Conservation (phyloP, 305 asterid genomes). For the Fraxinus ornus region DNA sequence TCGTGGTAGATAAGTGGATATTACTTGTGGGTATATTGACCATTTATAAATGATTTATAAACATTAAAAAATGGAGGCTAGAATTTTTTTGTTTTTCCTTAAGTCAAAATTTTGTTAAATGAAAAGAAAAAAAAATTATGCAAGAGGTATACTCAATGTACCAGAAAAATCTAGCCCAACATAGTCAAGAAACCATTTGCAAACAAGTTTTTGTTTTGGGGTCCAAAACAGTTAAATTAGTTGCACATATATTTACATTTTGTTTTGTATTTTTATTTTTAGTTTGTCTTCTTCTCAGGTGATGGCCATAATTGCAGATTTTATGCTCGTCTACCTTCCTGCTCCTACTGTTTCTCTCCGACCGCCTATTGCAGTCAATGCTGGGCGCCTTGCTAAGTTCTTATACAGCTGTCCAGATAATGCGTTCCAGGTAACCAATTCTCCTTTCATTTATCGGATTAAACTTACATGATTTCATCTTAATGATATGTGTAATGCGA, state of each 20-base stretch:
- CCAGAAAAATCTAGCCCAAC: not conserved
- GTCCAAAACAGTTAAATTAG: not conserved
- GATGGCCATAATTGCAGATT: constrained; percentile 94
- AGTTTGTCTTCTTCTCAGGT: constrained; percentile 44
- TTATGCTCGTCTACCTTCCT: constrained; percentile 96
- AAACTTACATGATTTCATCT: not conserved
- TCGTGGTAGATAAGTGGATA: too few species aligned
- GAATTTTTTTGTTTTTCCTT: not conserved
- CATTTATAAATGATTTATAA: not conserved
- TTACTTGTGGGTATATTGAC: too few species aligned
- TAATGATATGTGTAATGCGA: not conserved
- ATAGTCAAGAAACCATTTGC: not conserved
- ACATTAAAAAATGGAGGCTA: too few species aligned
- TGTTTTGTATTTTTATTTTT: not conserved
- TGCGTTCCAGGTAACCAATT: constrained; percentile 66
- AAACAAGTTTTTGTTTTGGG: not conserved
- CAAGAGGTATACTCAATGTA: not conserved
- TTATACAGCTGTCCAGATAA: constrained; percentile 77
- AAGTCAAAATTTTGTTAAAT: not conserved
- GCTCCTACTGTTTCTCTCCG: constrained; percentile 95
- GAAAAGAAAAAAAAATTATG: not conserved
- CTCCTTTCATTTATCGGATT: not conserved
- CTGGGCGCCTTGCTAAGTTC: constrained; percentile 77
- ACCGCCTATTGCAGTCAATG: constrained; percentile 60
- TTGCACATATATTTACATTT: not conserved